Base-by-base conservation (phyloP, 73 alveolate genomes). In the Uronychia setigera region DNA sequence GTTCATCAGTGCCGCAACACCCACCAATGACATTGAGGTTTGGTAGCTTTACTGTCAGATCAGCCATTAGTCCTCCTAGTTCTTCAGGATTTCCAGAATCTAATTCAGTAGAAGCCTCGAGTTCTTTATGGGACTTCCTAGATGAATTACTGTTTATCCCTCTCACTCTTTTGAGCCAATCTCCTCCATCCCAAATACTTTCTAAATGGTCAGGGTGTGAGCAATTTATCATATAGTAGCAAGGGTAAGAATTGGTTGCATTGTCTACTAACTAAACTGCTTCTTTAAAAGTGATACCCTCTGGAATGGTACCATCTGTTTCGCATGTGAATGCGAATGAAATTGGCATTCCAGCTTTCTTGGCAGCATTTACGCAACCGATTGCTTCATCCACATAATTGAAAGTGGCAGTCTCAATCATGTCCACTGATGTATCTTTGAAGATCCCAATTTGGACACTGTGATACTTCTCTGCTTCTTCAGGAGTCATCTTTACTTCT, bases 1-100 rank as follows among this genome's bases (percentile, higher is more conserved):
- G n/a, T n/a, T n/a, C n/a, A n/a, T n/a, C 76, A 58, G 76, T 58
- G 27, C 76, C 76, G 76, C 76, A 58, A 26, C 76, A 58, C 25
- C 76, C 76, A 25, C 76, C 76, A 26, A 58, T 25, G 26, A 58
- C 26, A 25, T 26, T 25, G 26, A 58, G 76, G 26, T 58, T 25
- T 25, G 76, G 76, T 58, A 58, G 26, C 25, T 25, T 25, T 25
- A 25, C 76, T 26, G 25, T 58, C 27, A 58, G 25, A 25, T 58
- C 76, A 25, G 25, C 26, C 26, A 58, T 25, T 58, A 25, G 27
- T 58, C 76, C 26, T 58, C 76, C 76, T 25, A 58, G 26, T 58
- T 58, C 76, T 58, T 58, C 76, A 25, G 26, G 76, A 26, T 58
- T 58, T 58, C 76, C 76, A 26, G 25, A 25, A 26, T 58, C 76